Conservation (phyloP, 83 land plant species). For the Picea engelmannii region DNA sequence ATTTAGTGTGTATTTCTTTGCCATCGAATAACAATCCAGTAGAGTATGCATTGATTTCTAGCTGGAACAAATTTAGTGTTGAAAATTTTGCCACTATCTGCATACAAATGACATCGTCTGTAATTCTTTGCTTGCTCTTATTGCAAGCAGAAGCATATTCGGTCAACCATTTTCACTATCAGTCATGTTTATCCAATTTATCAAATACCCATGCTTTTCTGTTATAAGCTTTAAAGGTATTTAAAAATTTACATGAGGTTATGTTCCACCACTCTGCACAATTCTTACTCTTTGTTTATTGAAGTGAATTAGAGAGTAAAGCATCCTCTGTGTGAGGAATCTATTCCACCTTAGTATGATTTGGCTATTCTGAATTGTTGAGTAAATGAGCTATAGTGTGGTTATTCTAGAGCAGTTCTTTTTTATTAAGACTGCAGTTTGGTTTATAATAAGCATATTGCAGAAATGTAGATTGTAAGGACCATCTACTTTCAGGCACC, state of each 20-base stretch:
- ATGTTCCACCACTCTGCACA: too few species aligned
- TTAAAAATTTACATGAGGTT: too few species aligned
- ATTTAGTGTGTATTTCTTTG: too few species aligned
- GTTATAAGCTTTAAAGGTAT: too few species aligned
- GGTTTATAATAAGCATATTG: background rate
- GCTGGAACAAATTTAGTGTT: too few species aligned
- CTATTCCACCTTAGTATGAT: background rate
- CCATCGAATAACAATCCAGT: too few species aligned
- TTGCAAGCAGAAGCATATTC: background rate
- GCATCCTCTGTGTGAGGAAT: background rate
- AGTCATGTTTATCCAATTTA: background rate
- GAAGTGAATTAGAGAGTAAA: background rate
- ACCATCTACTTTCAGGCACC: background rate
- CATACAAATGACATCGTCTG: too few species aligned
- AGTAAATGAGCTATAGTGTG: background rate
- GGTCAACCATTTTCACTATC: background rate
- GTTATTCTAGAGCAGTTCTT: background rate
- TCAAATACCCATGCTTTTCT: too few species aligned
- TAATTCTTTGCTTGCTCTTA: background rate
- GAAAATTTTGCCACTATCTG: too few species aligned
- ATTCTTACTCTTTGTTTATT: background rate
- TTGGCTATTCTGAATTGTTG: background rate
- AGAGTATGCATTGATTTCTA: too few species aligned
- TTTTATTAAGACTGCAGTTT: background rate
- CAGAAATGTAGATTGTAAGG: background rate